These are phyloP conservation scores for Breviolum minutum DNA, from an alignment of 73 alveolate genomes.

Conservation along the genomic window DNA sequence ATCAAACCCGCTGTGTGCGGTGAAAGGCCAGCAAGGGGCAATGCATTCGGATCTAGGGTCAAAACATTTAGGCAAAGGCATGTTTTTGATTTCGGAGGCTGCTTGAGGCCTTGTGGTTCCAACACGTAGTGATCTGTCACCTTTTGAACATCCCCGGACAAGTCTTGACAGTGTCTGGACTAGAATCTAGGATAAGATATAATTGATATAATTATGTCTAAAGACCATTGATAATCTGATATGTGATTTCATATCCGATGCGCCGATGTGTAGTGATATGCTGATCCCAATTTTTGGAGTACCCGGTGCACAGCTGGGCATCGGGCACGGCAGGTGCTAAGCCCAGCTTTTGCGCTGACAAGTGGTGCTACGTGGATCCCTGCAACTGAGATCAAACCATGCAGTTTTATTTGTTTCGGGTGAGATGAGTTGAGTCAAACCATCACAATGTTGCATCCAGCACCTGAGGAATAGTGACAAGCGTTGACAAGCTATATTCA, in stretches of 20 bases:
- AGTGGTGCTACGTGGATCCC: constrained; percentile 88
- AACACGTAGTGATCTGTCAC: no score
- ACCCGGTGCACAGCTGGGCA: background rate
- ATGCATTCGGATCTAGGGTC: background rate
- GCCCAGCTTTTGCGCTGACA: constrained; percentile 46
- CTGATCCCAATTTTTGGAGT: background rate
- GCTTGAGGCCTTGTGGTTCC: no score
- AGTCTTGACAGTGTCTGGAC: no score
- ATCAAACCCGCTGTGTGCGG: constrained; percentile 62
- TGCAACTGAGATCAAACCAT: background rate
- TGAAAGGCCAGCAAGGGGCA: background rate
- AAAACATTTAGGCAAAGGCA: no score
- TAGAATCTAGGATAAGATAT: no score
- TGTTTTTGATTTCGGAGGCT: no score
- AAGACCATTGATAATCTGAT: no score
- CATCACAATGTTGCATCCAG: background rate
- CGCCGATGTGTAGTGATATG: background rate
- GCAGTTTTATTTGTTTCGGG: background rate
- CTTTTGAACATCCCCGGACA: no score
- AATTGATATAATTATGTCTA: no score
- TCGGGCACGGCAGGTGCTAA: background rate
- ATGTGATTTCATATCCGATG: no score
- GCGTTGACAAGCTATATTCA: background rate
- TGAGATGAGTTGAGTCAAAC: background rate
- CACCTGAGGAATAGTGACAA: background rate